Percentiles rank a stretch among this genome's conserved stretches.
phyloP scores from a whole-genome alignment of 805 yeast species.

The Ogataea philodendri region DNA sequence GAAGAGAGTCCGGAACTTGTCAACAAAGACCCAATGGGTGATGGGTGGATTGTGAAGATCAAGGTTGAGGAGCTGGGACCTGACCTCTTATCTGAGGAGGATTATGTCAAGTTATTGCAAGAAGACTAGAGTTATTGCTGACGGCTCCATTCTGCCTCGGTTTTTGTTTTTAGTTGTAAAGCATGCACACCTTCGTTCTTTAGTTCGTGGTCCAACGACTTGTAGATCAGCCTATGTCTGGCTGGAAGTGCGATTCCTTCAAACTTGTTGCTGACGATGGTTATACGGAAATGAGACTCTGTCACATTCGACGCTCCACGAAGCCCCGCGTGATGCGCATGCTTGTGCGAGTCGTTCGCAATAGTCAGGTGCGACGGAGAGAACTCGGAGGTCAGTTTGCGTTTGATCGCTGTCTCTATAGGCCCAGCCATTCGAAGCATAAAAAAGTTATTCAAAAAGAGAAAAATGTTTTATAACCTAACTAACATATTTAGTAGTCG shows the following conservation, averaged over 20 bases:
- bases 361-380: constrained; percentile 44
- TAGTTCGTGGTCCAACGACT: constrained; percentile 68
- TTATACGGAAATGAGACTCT: constrained; percentile 82
- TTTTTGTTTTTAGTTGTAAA: constrained; percentile 77
- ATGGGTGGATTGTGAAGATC: constrained; percentile 88
- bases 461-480: constrained; percentile 8
- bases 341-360: constrained; percentile 82
- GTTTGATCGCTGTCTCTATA: constrained; percentile 48
- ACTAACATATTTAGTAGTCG: constrained; percentile 7
- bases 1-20: constrained; percentile 73
- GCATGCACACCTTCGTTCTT: constrained; percentile 79
- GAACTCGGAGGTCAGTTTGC: constrained; percentile 45
- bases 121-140: constrained; percentile 40
- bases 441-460: constrained; percentile 1
- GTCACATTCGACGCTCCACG: constrained; percentile 65
- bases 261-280: constrained; percentile 68
- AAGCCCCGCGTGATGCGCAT: constrained; percentile 82
- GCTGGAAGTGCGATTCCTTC: constrained; percentile 62
- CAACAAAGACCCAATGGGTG: constrained; percentile 88
- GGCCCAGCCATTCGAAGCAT: constrained; percentile 15
- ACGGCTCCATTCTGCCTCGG: constrained; percentile 52
- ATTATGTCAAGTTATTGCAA: constrained; percentile 56
- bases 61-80: constrained; percentile 45
- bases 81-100: constrained; percentile 51
- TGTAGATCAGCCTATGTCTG: constrained; percentile 77